Evolutionary conservation across 768 basidiomycete species (phyloP).

Genomic region (Rhizopogon salebrosus): DNA sequence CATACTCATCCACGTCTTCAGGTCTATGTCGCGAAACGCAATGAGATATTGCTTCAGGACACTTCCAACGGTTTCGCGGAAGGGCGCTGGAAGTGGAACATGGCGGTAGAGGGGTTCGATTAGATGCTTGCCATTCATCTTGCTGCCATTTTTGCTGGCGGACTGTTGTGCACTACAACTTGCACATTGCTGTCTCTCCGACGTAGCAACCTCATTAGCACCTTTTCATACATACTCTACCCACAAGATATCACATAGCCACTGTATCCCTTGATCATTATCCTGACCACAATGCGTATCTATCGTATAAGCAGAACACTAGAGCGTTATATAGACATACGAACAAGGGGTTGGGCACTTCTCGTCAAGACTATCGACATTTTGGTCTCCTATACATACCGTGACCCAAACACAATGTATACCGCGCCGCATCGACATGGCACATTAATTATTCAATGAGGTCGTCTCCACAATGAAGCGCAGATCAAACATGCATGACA

Average conservation of each 20-base stretch:
- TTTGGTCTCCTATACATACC: too few relatives aligned
- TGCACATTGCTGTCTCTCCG: background rate
- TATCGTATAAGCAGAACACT: too few relatives aligned
- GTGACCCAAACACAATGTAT: too few relatives aligned
- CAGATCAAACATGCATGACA: too few relatives aligned
- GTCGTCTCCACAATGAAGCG: too few relatives aligned
- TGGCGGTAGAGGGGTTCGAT: constrained; percentile 65
- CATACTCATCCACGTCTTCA: constrained; percentile 18
- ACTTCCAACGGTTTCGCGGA: constrained; percentile 88
- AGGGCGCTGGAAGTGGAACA: constrained; percentile 82
- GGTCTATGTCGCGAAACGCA: constrained; percentile 96
- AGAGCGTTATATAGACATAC: too few relatives aligned
- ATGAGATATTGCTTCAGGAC: constrained; percentile 92
- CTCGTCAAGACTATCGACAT: too few relatives aligned
- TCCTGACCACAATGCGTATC: too few relatives aligned
- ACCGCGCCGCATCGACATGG: too few relatives aligned
- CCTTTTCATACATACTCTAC: background rate
- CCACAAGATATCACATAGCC: background rate
- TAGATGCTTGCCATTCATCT: constrained; percentile 13
- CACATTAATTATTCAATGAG: too few relatives aligned
- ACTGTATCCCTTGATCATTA: constrained; percentile 2
- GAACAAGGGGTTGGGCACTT: too few relatives aligned
- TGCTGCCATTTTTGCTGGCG: background rate
- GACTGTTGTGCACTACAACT: background rate
- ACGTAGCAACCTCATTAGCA: background rate